Evolutionary conservation across 2,329 filamentous ascomycete species (phyloP), one percentile per base, ranked within the genome.

Genomic region (Colletotrichum sidae): DNA sequence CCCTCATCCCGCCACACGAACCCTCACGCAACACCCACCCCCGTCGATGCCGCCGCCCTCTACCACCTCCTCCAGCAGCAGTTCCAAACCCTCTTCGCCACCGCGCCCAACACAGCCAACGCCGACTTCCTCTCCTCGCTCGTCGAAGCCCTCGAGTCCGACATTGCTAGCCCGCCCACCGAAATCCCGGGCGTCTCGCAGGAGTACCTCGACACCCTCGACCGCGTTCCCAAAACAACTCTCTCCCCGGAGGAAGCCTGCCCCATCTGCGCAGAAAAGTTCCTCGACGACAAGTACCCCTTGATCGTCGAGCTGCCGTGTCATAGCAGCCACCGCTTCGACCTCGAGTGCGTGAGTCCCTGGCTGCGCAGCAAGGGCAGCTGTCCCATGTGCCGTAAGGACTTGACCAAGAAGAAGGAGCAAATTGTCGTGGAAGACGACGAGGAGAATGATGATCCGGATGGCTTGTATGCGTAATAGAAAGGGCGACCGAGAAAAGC

Each of bases 341-440:
- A 91, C 71, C 76, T 90, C n/a, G 88, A 91, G 77, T 91, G 88
- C 71, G 87, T 90, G 2, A 85, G 83, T 4, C 88, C 88, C 7
- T 91, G 88, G 88, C 74, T 91, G 73, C 78, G 83, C 74, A 83
- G 86, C 71, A 88, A 90, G 76, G 88, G 88, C 42, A 89, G 82
- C 38, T 90, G 88, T 73, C 88, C 88, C 44, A 80, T 90, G 78
- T 90, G 88, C 74, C 78, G 88, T 65, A 82, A 85, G 73, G 86
- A 88, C 71, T 76, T 90, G 76, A 82, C 80, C 38, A 83, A 84
- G 80, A 87, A 86, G 80, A 79, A 80, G 72, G 78, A 81, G 64
- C 73, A 76, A n/a, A 78, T 79, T 15, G 74, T 79, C 11, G 77
- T 78, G 35, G 82, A 84, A 1, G 82, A 84, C 2, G 79, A 80